These are phyloP conservation scores for Pseudoperonospora humuli DNA, from an alignment of 352 stramenopile species.

Conservation along the genomic window DNA sequence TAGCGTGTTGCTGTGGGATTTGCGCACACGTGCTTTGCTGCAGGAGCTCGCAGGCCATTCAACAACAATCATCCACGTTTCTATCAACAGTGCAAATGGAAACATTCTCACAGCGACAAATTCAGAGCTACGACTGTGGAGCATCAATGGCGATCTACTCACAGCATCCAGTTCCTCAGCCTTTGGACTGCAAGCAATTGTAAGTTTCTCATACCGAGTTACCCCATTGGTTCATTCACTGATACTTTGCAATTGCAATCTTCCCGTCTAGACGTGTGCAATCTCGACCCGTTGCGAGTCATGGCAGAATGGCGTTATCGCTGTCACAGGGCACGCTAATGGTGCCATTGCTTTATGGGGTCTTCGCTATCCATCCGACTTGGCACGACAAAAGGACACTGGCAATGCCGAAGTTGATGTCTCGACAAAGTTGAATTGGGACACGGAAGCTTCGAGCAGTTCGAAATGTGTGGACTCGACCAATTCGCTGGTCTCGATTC, in stretches of 20 bases:
- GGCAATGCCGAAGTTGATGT: background rate
- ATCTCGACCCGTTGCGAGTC: conserved; percentile 63
- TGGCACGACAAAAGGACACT: conserved; percentile 22
- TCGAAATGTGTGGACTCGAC: background rate
- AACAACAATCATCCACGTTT: conserved; percentile 39
- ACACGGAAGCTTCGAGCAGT: background rate
- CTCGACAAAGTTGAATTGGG: background rate
- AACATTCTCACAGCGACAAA: conserved; percentile 50
- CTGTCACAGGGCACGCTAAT: conserved; percentile 59
- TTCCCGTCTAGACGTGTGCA: conserved; percentile 30
- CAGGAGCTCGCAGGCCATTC: conserved; percentile 53
- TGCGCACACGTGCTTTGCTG: conserved; percentile 47
- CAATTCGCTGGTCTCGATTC: conserved; percentile 6
- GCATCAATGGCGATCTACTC: conserved; percentile 71
- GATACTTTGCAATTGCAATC: background rate
- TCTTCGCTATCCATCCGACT: conserved; percentile 48
- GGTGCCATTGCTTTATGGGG: conserved; percentile 71
- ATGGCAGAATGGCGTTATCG: conserved; percentile 65
- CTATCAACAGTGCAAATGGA: conserved; percentile 60
- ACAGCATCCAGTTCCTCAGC: conserved; percentile 33
- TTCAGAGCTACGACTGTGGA: conserved; percentile 59
- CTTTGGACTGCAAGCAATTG: conserved; percentile 45
- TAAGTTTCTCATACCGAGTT: conserved; percentile 18
- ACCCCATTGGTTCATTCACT: background rate
- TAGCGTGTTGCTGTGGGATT: conserved; percentile 60